These are phyloP conservation scores for Helminthosporium solani DNA, from an alignment of 2,329 filamentous ascomycete species.

Conservation along the genomic window DNA sequence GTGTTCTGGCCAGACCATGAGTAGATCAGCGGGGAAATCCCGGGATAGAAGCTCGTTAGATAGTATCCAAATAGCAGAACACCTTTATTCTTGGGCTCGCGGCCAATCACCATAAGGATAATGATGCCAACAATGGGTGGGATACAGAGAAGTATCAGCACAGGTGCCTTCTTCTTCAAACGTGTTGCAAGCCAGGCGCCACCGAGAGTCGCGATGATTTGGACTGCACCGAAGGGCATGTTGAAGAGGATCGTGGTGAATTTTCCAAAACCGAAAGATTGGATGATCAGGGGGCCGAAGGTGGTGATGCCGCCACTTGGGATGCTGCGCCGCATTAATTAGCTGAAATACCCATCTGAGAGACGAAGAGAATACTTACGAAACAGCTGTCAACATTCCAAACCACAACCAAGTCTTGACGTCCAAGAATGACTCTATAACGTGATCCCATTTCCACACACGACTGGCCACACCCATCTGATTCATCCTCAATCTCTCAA, in stretches of 20 bases:
- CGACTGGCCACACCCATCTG: conserved; percentile 45
- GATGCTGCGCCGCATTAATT: conserved; percentile 43
- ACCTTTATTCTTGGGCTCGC: conserved; percentile 49
- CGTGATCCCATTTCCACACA: conserved; percentile 55
- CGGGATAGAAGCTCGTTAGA: conserved; percentile 61
- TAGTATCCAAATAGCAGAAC: conserved; percentile 60
- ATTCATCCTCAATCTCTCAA: conserved; percentile 54
- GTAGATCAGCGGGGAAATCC: conserved; percentile 61
- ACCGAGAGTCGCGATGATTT: conserved; percentile 61
- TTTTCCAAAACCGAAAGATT: conserved; percentile 58
- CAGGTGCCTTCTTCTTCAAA: conserved; percentile 58
- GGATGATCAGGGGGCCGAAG: conserved; percentile 60
- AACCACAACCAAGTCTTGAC: conserved; percentile 64
- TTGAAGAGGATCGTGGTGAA: conserved; percentile 62
- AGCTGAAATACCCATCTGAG: not conserved
- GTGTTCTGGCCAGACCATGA: conserved; percentile 65
- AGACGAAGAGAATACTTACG: conserved; percentile 7
- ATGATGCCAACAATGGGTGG: conserved; percentile 59
- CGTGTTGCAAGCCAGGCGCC: conserved; percentile 57
- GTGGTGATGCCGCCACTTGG: conserved; percentile 60
- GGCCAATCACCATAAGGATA: conserved; percentile 55
- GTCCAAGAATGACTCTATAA: conserved; percentile 57
- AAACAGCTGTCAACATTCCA: conserved; percentile 20
- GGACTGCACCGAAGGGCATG: conserved; percentile 61
- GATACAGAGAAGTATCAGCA: conserved; percentile 56